Base-by-base conservation (phyloP, 768 basidiomycete species). In the Lactarius indigo region DNA sequence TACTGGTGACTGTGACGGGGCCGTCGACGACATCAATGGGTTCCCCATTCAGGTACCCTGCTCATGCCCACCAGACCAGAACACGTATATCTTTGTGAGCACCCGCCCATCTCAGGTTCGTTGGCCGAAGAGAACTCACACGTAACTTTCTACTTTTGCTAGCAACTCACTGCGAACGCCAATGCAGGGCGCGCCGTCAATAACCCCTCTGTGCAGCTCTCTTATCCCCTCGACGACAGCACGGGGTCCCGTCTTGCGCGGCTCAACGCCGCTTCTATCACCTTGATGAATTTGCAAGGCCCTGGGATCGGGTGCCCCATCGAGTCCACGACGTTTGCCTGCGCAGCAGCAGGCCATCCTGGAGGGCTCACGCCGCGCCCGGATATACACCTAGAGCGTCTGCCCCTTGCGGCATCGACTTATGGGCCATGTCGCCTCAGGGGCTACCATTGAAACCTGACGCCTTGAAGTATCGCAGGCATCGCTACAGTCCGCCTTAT, bases 61-160 rank as follows among this genome's bases (percentile, higher is more conserved):
- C 67, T 33, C 59, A 18, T 73, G 74, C 64, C 73, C 74, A 10
- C 68, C 68, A 9, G 31, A 61, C 17, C 65, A 65, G 26, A 61
- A 59, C 44, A 57, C 17, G 26, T 67, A 47, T 57, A 63, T 60
- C 57, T 37, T 58, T 5, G 64, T 68, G 31, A 31, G 64, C 26
- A 6, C 13, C n/a, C 23, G 9, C 35, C n/a, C 79, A 60, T 78
- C 79, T 6, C 12, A 50, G 12, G 20, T 79, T 79, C 73, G 20
- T 37, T 26, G 20, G 12, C 35, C 15, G 20, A n/a, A 39, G 13
- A 1, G n/a, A 26, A 7, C 57, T 57, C 20, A 57, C 57, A 31
- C 10, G 33, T 26, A 17, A n/a, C n/a, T 15, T 8, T 18, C 26
- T 13, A 28, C 12, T 17, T 31, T n/a, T 13, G 23, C 5, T 47